Base-by-base conservation (phyloP, 257 asterid species). In the Capsicum chinense region DNA sequence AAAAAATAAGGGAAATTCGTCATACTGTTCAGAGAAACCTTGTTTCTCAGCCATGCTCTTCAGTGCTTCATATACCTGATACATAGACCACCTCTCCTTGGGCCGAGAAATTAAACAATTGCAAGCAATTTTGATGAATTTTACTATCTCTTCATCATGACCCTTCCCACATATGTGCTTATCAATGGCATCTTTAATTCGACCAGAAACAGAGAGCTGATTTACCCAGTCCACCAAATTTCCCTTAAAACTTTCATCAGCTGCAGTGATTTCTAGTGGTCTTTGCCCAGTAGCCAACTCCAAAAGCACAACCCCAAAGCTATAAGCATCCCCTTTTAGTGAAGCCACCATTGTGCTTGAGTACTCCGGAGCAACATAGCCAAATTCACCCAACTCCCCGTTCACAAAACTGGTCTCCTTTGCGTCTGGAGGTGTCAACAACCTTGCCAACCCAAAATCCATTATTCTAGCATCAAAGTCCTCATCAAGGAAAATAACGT, bases 391-490 rank as follows among this genome's bases (percentile, higher is more conserved):
- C 26, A 88, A 76, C 80, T 91, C 94, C 11, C 91, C 95, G 17
- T 84, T 87, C 33, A 89, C 88, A 39, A 81, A 92, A 84, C 91
- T 90, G 21, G 88, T 84, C 89, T 90, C 93, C 7, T 91, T 85
- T 9, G 91, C 82, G 7, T 88, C 92, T 4, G 92, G 79, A 6
- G 91, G 83, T 19, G 86, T 67, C 86, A 93, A 50, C 12, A 93
- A 88, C 35, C 94, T 88, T 5, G 98, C 97, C 86, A 94, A 80
- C 17, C 99, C 99, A 76, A 93, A 94, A 85, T 93, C 98, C 95
- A 92, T 96, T 83, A 94, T 89, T 93, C 98, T 88, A 54, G 97
- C 90, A 89, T 96, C 99, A 71, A 86, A 94, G 86, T 96, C 99
- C 88, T 96, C 99, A 56, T 96, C 98, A 7, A 94, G 97, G 64